Percentiles rank a stretch among this genome's conserved stretches.
These are phyloP conservation scores for Yamadazyma trypodendri DNA, from an alignment of 1,139 yeast species.

Conservation along the genomic window DNA sequence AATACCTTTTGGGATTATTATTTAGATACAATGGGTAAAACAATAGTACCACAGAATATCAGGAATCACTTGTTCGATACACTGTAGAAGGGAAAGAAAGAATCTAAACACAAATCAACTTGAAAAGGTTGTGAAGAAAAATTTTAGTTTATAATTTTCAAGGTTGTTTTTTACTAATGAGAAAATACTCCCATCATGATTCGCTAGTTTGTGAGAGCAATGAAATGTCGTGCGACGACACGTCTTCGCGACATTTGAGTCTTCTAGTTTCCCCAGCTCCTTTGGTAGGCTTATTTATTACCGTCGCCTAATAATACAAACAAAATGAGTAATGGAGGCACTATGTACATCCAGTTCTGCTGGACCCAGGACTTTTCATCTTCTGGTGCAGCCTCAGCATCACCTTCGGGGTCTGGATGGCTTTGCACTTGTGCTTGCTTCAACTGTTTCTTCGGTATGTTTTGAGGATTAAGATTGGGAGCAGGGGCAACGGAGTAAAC, in stretches of 20 bases:
- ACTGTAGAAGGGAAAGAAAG: not conserved
- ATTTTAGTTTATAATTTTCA: constrained; percentile 6
- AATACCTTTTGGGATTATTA: no score
- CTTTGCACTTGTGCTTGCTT: constrained; percentile 10
- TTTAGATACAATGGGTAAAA: not conserved
- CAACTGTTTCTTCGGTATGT: constrained; percentile 11
- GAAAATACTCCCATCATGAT: constrained; percentile 32
- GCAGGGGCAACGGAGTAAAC: constrained; percentile 14
- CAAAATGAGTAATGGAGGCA: constrained; percentile 40
- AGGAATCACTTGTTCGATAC: not conserved
- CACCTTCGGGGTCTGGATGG: constrained; percentile 17
- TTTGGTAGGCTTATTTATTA: not conserved
- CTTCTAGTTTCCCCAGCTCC: no score
- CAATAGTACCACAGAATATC: no score
- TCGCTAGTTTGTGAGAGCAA: constrained; percentile 23
- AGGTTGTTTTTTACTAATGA: constrained; percentile 18
- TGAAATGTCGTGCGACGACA: constrained; percentile 2
- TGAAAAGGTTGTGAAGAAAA: constrained; percentile 1
- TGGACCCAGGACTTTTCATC: constrained; percentile 48
- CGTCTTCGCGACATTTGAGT: no score
- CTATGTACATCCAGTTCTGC: constrained; percentile 54
- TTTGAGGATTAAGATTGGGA: constrained; percentile 30
- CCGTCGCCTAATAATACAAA: constrained; percentile 28
- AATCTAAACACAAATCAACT: constrained; percentile 2
- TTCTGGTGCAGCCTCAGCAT: constrained; percentile 28